These are phyloP conservation scores for Xylaria castorea DNA, from an alignment of 495 filamentous ascomycete genomes.

Conservation along the genomic window DNA sequence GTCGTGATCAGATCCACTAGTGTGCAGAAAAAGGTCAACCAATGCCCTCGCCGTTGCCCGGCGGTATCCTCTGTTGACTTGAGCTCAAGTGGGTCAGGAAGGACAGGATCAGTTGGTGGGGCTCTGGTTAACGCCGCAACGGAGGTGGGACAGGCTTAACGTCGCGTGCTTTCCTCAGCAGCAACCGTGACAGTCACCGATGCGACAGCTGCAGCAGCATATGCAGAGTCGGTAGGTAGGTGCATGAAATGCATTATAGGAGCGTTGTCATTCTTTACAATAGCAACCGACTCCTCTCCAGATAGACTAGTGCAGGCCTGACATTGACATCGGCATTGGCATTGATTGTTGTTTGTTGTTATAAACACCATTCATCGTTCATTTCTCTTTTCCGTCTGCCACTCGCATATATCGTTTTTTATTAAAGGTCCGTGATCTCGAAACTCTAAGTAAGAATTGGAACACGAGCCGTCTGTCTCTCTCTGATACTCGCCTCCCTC, in stretches of 20 bases:
- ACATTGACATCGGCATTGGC: constrained; percentile 14
- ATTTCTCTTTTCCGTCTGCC: constrained; percentile 1
- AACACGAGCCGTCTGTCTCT: constrained; percentile 13
- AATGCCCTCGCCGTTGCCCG: constrained; percentile 54
- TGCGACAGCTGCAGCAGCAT: not conserved
- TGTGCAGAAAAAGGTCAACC: constrained; percentile 33
- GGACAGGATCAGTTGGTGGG: constrained; percentile 36
- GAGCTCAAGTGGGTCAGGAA: constrained; percentile 33
- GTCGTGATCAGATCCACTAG: constrained; percentile 25
- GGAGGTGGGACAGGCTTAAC: not conserved
- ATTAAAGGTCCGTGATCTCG: not conserved
- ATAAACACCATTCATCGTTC: constrained; percentile 20
- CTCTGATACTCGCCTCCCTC: constrained; percentile 5
- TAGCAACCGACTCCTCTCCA: constrained; percentile 7
- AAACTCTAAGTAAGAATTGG: not conserved
- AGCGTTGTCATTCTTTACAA: not conserved
- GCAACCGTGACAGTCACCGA: not conserved
- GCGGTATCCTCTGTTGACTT: constrained; percentile 57
- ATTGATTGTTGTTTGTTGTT: constrained; percentile 18
- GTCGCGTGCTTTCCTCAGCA: constrained; percentile 21
- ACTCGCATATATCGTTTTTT: constrained; percentile 16
- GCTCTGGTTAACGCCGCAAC: constrained; percentile 27
- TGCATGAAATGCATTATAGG: constrained; percentile 3
- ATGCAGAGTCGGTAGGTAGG: not conserved
- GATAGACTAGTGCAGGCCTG: not conserved